Conservation (phyloP, 371 early-diverging fungal species). For the Circinella minor region DNA sequence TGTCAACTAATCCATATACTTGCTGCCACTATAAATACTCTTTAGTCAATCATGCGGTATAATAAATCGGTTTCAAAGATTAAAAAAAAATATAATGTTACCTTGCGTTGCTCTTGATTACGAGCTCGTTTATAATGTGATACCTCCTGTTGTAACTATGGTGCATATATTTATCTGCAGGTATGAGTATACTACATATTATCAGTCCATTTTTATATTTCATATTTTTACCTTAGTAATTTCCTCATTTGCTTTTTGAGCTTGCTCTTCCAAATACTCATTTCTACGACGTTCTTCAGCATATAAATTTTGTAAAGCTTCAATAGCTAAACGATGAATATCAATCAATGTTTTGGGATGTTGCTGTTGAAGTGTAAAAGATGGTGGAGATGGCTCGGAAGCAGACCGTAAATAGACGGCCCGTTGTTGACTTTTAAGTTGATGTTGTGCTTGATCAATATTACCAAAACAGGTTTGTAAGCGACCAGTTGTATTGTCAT, state of each 20-base stretch:
- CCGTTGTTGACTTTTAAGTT: conserved; percentile 6
- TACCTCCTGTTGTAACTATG: conserved; percentile 15
- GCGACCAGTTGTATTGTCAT: background rate
- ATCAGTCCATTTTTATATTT: background rate
- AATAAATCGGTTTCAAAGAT: too few species aligned
- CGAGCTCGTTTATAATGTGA: conserved; percentile 9
- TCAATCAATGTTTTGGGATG: conserved; percentile 7
- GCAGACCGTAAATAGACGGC: conserved; percentile 1
- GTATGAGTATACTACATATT: background rate
- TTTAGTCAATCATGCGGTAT: too few species aligned
- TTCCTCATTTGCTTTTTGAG: conserved; percentile 6
- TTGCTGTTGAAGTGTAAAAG: background rate
- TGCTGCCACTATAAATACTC: background rate
- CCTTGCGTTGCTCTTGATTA: conserved; percentile 7
- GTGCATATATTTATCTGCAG: background rate
- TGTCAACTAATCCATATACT: conserved; percentile 11
- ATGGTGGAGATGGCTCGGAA: conserved; percentile 1
- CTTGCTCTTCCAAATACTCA: background rate
- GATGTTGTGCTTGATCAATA: conserved; percentile 12
- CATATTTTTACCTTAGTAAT: conserved; percentile 3
- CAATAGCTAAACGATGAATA: conserved; percentile 14
- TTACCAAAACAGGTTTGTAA: conserved; percentile 1
- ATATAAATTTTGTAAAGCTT: conserved; percentile 14
- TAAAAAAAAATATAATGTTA: background rate
- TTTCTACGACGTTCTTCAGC: conserved; percentile 14